Base-by-base conservation (phyloP, 768 basidiomycete species). In the Mycena amicta region DNA sequence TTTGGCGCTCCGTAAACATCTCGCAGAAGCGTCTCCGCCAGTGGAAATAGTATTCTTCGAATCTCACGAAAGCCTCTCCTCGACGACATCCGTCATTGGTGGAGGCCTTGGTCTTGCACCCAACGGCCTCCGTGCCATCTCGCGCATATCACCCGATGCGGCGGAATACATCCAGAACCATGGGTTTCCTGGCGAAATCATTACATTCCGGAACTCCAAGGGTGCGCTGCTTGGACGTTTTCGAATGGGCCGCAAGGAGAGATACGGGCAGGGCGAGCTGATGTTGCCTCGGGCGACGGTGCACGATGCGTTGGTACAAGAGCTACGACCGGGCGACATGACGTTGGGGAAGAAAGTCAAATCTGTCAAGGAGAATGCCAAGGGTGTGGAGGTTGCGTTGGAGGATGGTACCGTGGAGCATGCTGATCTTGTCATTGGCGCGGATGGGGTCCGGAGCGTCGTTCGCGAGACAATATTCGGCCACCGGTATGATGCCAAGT, bases 71-170 rank as follows among this genome's bases (percentile, higher is more conserved):
- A 70, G 68, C 12, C 68, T 71, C 8, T 50, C 56, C 11, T 66
- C 68, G 13, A 68, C 70, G 3, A 65, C 67, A 5, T 60, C 66
- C 20, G 65, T 62, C 45, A 54, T 75, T 20, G 74, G 76, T 13
- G 75, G 75, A 6, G 76, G 74, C 6, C 67, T 77, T 13, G 74
- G 76, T 0, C 69, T 78, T 18, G 72, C 74, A 25, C 75, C 77
- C 2, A 77, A 78, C 43, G 76, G 76, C 18, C 67, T 74, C 8
- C 72, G 76, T 6, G 72, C 75, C 26, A 69, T 78, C 16, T 62
- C 66, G 5, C 63, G 66, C 2, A 58, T 77, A 22, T 70, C 70
- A 11, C 66, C 67, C 3, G 62, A 60, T 8, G 72, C 75, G 3
- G 64, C 67, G n/a, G 57, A 65, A 11, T 71, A 72, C 29, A 72